These are phyloP conservation scores for Ceriops decandra DNA, from an alignment of 345 rosid species.

Conservation along the genomic window DNA sequence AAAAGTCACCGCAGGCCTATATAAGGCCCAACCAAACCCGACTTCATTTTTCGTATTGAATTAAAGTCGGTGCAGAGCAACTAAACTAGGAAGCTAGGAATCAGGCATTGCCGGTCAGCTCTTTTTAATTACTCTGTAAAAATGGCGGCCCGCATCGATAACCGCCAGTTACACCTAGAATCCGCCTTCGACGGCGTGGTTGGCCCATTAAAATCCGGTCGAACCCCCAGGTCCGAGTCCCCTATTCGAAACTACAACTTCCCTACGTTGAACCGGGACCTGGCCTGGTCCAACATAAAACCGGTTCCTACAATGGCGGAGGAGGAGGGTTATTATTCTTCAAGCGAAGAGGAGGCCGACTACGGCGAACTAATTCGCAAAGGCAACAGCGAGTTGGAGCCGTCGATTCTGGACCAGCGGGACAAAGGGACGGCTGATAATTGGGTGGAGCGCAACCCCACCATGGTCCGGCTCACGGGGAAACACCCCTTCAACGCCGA, in stretches of 20 bases:
- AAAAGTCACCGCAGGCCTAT: conserved; percentile 14
- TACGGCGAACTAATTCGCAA: conserved; percentile 44
- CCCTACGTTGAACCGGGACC: conserved; percentile 2
- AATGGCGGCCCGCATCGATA: conserved; percentile 83
- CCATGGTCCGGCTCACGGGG: conserved; percentile 92
- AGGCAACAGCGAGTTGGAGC: conserved; percentile 61
- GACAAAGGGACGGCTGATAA: conserved; percentile 73
- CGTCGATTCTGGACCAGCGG: conserved; percentile 55
- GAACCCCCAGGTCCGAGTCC: conserved; percentile 38
- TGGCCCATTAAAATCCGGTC: conserved; percentile 44
- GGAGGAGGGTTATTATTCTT: conserved; percentile 23
- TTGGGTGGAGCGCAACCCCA: conserved; percentile 78
- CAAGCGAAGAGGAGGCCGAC: conserved; percentile 60
- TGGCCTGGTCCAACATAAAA: background rate
- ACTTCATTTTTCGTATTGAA: background rate
- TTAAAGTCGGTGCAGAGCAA: too few species aligned
- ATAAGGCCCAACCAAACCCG: conserved; percentile 4
- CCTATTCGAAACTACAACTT: conserved; percentile 24
- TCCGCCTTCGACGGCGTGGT: conserved; percentile 51
- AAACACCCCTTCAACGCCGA: conserved; percentile 95
- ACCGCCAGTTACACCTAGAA: conserved; percentile 58
- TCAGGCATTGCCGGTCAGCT: too few species aligned
- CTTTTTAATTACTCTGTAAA: background rate
- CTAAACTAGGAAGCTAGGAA: too few species aligned
- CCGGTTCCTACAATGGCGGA: conserved; percentile 21